Base-by-base conservation (phyloP, 208 protist genomes). In the Porcisia hertigi region DNA sequence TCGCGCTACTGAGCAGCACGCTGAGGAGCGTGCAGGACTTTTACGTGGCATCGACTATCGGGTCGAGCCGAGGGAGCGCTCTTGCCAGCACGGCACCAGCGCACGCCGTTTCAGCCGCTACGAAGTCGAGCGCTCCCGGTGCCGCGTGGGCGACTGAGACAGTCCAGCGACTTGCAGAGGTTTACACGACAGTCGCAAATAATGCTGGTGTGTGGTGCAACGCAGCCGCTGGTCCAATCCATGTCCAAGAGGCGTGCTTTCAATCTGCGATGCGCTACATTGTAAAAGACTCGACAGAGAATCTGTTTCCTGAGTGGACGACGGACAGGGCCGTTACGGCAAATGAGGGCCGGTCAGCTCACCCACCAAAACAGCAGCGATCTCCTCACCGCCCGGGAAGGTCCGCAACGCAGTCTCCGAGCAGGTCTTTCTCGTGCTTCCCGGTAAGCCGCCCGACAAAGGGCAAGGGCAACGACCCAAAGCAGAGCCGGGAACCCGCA, bases 191-290 rank as follows among this genome's bases (percentile, higher is more conserved):
- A 18, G 74, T 79, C 54, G 87, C 87, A 3, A 93, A 88, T 78
- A 82, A 81, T 71, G 89, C 91, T 49, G 89, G 79, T 14, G 71
- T 96, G 34, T 86, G 83, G 30, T 81, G 88, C 63, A 78, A 76
- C 25, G 76, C 76, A n/a, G 80, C 79, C n/a, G 86, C 83, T 8
- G 84, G 83, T 76, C 76, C 88, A 4, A 67, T 80, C 18, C 75
- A 84, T 9, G 80, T 87, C 16, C 78, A 89, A 20, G 66, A 84
- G 41, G 84, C 79, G 49, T 87, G 82, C 71, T 92, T 92, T 69
- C 72, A 86, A 25, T 74, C 75, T 16, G 85, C 88, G 2, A 78
- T 93, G 69, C 70, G 71, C 45, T 80, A 85, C 60, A 8, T 93
- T 16, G 81, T 76, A 18, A 53, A 39, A 47, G 25, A 45, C 20